Evolutionary conservation across 129 eudicot genomes (phyloP).

Genomic region (Cynara cardunculus): DNA sequence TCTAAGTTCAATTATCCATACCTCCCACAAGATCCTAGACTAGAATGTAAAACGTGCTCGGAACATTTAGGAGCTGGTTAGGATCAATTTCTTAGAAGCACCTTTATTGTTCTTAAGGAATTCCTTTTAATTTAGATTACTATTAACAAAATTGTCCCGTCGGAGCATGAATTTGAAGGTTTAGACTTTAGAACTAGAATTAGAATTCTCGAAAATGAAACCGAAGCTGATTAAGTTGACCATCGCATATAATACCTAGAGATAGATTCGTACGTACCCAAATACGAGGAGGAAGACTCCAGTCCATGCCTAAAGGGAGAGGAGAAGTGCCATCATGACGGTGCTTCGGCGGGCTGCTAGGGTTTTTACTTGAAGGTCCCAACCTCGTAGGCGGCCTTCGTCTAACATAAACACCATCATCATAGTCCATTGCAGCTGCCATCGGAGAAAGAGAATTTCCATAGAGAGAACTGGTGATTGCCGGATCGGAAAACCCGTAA

Average conservation of each 20-base stretch:
- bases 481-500: conserved; percentile 41
- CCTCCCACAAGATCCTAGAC: too few species aligned
- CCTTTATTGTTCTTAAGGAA: too few species aligned
- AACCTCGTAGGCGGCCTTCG: conserved; percentile 22
- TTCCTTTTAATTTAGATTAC: not conserved
- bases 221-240: conserved; percentile 3
- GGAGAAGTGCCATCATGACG: conserved; percentile 91
- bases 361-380: conserved; percentile 10
- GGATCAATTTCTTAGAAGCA: too few species aligned
- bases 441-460: conserved; percentile 2
- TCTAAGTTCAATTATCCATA: not conserved
- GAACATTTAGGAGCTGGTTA: too few species aligned
- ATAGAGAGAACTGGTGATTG: conserved; percentile 32
- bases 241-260: not conserved
- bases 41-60: too few species aligned
- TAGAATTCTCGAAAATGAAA: not conserved
- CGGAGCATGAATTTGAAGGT: not conserved
- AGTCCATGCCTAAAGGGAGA: conserved; percentile 91
- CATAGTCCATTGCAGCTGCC: conserved; percentile 7
- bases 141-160: too few species aligned
- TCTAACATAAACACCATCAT: conserved; percentile 14
- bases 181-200: not conserved
- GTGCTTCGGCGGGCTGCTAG: conserved; percentile 43
- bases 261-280: conserved; percentile 38
- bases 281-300: conserved; percentile 76